These are phyloP conservation scores for Meyerozyma sp. DNA, from an alignment of 1,139 yeast species.

Conservation along the genomic window DNA sequence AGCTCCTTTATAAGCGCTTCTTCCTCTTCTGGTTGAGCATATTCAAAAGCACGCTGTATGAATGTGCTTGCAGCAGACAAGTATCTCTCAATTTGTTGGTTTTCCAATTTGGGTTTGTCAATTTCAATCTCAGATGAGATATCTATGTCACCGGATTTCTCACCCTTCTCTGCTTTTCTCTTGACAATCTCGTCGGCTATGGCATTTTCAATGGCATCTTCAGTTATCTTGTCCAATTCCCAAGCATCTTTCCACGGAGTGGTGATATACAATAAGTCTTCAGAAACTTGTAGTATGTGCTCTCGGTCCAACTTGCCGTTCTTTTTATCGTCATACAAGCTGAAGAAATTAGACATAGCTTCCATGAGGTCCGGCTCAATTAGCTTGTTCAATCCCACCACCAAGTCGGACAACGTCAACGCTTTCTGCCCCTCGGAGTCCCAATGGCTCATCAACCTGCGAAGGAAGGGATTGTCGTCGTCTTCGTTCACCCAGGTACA, in stretches of 20 bases:
- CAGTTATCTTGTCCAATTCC: slow-evolving; percentile 55
- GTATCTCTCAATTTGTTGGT: slow-evolving; percentile 75
- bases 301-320: slow-evolving; percentile 69
- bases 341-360: slow-evolving; percentile 72
- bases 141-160: slow-evolving; percentile 29
- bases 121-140: slow-evolving; percentile 57
- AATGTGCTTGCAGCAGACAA: slow-evolving; percentile 84
- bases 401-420: slow-evolving; percentile 64
- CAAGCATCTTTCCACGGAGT: slow-evolving; percentile 76
- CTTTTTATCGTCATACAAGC: slow-evolving; percentile 60
- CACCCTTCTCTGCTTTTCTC: slow-evolving; percentile 19
- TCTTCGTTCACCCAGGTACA: slow-evolving; percentile 65
- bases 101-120: slow-evolving; percentile 58
- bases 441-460: slow-evolving; percentile 67
- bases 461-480: slow-evolving; percentile 47
- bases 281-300: slow-evolving; percentile 77
- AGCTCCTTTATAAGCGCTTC: slow-evolving; percentile 43
- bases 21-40: slow-evolving; percentile 62
- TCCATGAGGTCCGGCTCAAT: slow-evolving; percentile 74
- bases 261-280: slow-evolving; percentile 76
- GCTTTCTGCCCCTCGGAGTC: slow-evolving; percentile 50
- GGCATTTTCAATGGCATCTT: slow-evolving; percentile 54
- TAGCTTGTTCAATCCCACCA: slow-evolving; percentile 65
- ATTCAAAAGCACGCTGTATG: slow-evolving; percentile 84
- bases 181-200: slow-evolving; percentile 56